These are phyloP conservation scores for Noccaea caerulescens DNA, from an alignment of 345 rosid genomes.

Conservation along the genomic window DNA sequence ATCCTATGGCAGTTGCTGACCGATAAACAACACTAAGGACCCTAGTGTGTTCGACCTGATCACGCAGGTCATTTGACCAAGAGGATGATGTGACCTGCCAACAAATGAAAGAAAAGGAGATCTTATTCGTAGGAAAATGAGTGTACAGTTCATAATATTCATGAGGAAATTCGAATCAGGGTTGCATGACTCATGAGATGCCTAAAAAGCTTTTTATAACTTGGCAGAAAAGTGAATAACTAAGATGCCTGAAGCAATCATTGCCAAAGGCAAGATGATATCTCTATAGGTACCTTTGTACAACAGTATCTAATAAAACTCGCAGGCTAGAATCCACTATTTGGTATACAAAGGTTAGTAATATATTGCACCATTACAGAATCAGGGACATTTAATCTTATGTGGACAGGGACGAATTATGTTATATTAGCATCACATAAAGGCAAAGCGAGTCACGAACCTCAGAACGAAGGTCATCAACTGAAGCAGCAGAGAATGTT, in stretches of 20 bases:
- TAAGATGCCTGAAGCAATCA: constrained; percentile 6
- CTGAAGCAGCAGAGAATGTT: constrained; percentile 85
- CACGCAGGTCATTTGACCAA: constrained; percentile 93
- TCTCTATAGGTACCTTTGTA: neutral
- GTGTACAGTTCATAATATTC: neutral
- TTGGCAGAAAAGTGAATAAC: neutral
- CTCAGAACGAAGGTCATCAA: constrained; percentile 95
- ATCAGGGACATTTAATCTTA: constrained; percentile 3
- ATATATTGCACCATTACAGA: neutral
- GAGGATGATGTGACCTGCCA: constrained; percentile 90
- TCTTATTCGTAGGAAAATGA: constrained; percentile 1
- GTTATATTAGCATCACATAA: neutral
- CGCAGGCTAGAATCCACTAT: neutral
- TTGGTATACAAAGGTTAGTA: constrained; percentile 7
- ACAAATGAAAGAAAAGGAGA: constrained; percentile 15
- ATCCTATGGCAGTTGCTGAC: constrained; percentile 93
- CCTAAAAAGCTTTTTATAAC: neutral
- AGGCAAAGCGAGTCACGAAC: constrained; percentile 47
- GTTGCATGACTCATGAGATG: neutral
- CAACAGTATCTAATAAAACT: neutral
- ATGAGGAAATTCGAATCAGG: constrained; percentile 1
- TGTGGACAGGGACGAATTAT: neutral
- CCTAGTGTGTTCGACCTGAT: constrained; percentile 86
- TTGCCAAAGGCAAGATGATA: constrained; percentile 2
- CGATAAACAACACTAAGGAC: constrained; percentile 89